These are phyloP conservation scores for Alternaria novae-zelandiae DNA, from an alignment of 2,329 filamentous ascomycete genomes.

Conservation along the genomic window DNA sequence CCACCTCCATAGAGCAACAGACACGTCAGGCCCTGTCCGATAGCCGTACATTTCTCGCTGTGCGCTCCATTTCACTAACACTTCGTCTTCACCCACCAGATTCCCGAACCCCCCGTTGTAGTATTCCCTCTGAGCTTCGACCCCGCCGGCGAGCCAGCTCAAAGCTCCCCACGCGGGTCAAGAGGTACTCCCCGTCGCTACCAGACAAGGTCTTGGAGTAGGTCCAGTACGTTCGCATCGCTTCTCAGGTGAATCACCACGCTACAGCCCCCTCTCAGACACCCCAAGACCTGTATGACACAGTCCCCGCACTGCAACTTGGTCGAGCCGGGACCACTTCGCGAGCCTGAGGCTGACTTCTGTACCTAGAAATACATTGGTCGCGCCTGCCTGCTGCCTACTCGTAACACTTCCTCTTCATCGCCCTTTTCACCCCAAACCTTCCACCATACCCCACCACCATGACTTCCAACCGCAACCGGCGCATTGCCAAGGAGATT, in stretches of 20 bases:
- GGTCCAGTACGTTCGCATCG: not conserved
- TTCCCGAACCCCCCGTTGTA: not conserved
- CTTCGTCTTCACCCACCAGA: not conserved
- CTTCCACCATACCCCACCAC: slow-evolving; percentile 15
- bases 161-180: slow-evolving; percentile 19
- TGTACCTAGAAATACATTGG: slow-evolving; percentile 6
- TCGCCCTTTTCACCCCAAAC: not conserved
- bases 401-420: not conserved
- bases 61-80: not conserved
- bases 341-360: slow-evolving; percentile 16
- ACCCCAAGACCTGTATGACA: slow-evolving; percentile 21
- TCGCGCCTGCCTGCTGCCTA: slow-evolving; percentile 12
- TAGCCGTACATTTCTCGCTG: not conserved
- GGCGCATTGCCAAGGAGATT: slow-evolving; percentile 77
- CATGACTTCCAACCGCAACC: slow-evolving; percentile 64
- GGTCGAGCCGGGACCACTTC: slow-evolving; percentile 1
- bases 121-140: not conserved
- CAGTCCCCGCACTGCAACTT: slow-evolving; percentile 3
- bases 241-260: not conserved
- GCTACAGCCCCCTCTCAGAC: not conserved
- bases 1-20: slow-evolving; percentile 35
- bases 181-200: slow-evolving; percentile 11
- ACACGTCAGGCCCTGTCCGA: slow-evolving; percentile 40
- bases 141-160: slow-evolving; percentile 12
- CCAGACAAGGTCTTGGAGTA: not conserved